phyloP scores from a whole-genome alignment of 768 basidiomycete species.

The Tulasnella sp. region DNA sequence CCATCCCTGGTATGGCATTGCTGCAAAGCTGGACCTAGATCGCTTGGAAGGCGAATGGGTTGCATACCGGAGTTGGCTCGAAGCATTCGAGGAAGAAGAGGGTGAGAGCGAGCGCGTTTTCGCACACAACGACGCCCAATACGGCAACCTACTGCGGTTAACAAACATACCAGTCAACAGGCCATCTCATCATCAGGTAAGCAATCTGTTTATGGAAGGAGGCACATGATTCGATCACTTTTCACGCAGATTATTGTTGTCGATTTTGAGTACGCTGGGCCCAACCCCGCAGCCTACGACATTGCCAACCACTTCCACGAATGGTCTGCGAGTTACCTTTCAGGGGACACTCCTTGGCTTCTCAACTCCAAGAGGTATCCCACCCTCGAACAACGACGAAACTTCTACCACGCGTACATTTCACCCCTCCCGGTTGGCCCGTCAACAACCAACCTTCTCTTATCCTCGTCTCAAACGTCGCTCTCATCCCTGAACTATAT shows the following conservation, averaged over 20 bases:
- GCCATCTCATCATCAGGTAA: constrained; percentile 67
- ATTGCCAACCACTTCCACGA: constrained; percentile 97
- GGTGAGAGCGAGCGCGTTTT: constrained; percentile 59
- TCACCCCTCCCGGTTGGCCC: constrained; percentile 16
- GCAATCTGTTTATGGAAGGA: neutral
- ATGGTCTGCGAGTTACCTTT: constrained; percentile 88
- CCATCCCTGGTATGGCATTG: constrained; percentile 18
- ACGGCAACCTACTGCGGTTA: constrained; percentile 79
- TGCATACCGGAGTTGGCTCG: constrained; percentile 58
- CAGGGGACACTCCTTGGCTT: constrained; percentile 47
- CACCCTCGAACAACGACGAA: constrained; percentile 50
- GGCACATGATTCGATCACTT: constrained; percentile 6
- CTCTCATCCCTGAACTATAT: constrained; percentile 4
- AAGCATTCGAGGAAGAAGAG: constrained; percentile 42
- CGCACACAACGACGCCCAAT: constrained; percentile 92
- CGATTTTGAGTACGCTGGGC: constrained; percentile 93
- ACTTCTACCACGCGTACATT: constrained; percentile 85
- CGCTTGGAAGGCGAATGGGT: constrained; percentile 52
- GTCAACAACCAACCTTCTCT: constrained; percentile 3
- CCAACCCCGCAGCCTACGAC: constrained; percentile 87
- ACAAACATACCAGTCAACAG: constrained; percentile 40
- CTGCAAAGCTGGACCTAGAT: constrained; percentile 48
- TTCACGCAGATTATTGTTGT: constrained; percentile 72
- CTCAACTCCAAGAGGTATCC: constrained; percentile 61
- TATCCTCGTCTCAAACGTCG: constrained; percentile 1